phyloP scores from a whole-genome alignment of 2,329 filamentous ascomycete genomes.

The Colletotrichum salicis region DNA sequence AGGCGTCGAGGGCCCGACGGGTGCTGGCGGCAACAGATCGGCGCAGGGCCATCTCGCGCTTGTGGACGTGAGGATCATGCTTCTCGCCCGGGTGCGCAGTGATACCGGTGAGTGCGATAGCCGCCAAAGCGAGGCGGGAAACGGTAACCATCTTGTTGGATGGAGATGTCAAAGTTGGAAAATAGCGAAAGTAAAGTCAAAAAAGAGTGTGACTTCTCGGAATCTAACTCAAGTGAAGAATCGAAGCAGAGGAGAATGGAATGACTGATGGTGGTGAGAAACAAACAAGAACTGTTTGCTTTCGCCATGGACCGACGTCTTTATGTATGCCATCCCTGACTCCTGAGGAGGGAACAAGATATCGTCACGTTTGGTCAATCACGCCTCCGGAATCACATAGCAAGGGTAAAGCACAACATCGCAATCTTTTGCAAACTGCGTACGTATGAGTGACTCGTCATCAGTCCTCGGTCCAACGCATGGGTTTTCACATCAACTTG shows the following conservation, averaged over 20 bases:
- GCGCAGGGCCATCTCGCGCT: constrained; percentile 5
- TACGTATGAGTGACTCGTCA: constrained; percentile 6
- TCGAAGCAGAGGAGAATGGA: not conserved
- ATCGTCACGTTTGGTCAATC: not conserved
- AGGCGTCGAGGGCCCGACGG: not conserved
- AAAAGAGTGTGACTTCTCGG: too few relatives aligned
- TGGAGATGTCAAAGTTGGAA: too few relatives aligned
- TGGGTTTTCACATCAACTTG: constrained; percentile 6
- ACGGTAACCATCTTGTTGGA: too few relatives aligned
- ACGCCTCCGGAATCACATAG: not conserved
- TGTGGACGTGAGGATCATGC: constrained; percentile 10
- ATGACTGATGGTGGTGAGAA: not conserved
- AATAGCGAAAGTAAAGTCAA: too few relatives aligned
- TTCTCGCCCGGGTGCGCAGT: constrained; percentile 1
- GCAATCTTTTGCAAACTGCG: constrained; percentile 9
- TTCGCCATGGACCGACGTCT: not conserved
- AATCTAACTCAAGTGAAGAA: not conserved
- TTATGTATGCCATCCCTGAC: not conserved
- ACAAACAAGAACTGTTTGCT: not conserved
- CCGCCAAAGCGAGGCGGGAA: too few relatives aligned
- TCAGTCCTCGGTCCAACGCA: not conserved
- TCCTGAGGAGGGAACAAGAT: not conserved
- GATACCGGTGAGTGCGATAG: too few relatives aligned
- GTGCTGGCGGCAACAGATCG: constrained; percentile 2
- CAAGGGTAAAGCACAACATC: not conserved